Evolutionary conservation across 2,329 filamentous ascomycete genomes (phyloP).

Genomic region (Sphaerulina populicola): DNA sequence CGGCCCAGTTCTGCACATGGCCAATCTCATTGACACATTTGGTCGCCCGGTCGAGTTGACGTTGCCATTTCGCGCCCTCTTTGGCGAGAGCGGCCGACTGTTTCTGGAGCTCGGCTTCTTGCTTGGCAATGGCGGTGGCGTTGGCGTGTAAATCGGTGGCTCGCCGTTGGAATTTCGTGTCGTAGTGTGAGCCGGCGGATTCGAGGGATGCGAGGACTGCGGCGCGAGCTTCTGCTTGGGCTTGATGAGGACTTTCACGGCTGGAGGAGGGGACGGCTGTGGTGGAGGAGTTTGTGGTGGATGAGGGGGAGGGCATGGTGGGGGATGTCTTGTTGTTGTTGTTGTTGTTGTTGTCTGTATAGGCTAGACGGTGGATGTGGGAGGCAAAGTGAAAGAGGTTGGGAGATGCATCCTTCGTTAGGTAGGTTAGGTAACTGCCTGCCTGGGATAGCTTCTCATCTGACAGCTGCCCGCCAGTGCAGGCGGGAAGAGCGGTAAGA

Average conservation of each 20-base stretch:
- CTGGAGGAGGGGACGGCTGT: conserved; percentile 9
- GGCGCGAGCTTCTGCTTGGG: conserved; percentile 43
- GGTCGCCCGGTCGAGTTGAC: conserved; percentile 55
- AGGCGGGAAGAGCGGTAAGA: conserved; percentile 8
- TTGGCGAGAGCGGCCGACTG: conserved; percentile 50
- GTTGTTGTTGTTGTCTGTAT: too few relatives aligned
- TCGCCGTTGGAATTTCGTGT: conserved; percentile 59
- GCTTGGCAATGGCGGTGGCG: conserved; percentile 54
- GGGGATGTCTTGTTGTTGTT: not conserved
- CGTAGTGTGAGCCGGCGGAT: conserved; percentile 58
- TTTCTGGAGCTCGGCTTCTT: conserved; percentile 44
- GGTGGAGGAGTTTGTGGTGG: conserved; percentile 14
- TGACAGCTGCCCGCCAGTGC: conserved; percentile 15
- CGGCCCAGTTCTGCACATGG: conserved; percentile 79
- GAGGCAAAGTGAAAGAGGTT: too few relatives aligned
- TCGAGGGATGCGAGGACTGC: conserved; percentile 44
- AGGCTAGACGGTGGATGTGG: too few relatives aligned
- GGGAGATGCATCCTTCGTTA: too few relatives aligned
- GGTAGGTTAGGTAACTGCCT: too few relatives aligned
- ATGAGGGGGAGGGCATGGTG: conserved; percentile 7
- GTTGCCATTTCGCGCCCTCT: conserved; percentile 58
- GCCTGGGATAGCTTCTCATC: conserved; percentile 10
- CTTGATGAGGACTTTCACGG: conserved; percentile 20
- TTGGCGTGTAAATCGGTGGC: conserved; percentile 63
- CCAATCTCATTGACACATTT: conserved; percentile 67